Conservation (phyloP, 208 protist species). For the Vickermania spadyakhi region DNA sequence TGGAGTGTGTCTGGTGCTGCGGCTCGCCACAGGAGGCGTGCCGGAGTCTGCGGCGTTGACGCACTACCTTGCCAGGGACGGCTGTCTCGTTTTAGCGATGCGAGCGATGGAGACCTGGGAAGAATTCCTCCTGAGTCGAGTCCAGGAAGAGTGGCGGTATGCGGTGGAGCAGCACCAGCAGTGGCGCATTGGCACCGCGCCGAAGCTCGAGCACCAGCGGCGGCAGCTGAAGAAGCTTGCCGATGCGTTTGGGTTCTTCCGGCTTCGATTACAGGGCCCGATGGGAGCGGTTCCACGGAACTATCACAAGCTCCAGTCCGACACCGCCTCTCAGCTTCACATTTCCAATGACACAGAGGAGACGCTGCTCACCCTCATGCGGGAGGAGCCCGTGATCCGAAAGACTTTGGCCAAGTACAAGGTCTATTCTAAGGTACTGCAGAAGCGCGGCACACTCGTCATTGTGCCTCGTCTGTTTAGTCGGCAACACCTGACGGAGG, state of each 20-base stretch:
- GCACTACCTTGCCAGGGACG: conserved; percentile 67
- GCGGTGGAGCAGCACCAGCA: conserved; percentile 62
- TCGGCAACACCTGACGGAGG: conserved; percentile 7
- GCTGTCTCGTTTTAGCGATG: conserved; percentile 63
- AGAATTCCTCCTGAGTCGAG: conserved; percentile 58
- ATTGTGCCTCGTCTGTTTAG: conserved; percentile 47
- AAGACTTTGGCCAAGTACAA: conserved; percentile 66
- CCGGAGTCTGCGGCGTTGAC: conserved; percentile 11
- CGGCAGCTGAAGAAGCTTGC: conserved; percentile 47
- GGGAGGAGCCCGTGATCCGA: conserved; percentile 59
- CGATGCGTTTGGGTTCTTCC: conserved; percentile 61
- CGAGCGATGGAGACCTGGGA: conserved; percentile 60
- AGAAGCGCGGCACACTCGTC: conserved; percentile 50
- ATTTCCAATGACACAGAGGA: conserved; percentile 40
- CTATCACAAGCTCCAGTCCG: conserved; percentile 7
- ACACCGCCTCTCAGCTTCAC: neutral
- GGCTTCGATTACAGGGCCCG: conserved; percentile 37
- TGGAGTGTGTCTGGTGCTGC: conserved; percentile 58
- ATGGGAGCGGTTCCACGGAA: conserved; percentile 15
- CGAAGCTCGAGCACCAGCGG: conserved; percentile 54
- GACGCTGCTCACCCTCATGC: conserved; percentile 24
- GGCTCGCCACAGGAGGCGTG: conserved; percentile 7
- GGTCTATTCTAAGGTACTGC: conserved; percentile 56
- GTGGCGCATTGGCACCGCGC: conserved; percentile 56
- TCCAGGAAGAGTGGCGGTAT: conserved; percentile 54